Evolutionary conservation across 1,139 yeast genomes (phyloP).

Genomic region (Eremothecium gossypii): DNA sequence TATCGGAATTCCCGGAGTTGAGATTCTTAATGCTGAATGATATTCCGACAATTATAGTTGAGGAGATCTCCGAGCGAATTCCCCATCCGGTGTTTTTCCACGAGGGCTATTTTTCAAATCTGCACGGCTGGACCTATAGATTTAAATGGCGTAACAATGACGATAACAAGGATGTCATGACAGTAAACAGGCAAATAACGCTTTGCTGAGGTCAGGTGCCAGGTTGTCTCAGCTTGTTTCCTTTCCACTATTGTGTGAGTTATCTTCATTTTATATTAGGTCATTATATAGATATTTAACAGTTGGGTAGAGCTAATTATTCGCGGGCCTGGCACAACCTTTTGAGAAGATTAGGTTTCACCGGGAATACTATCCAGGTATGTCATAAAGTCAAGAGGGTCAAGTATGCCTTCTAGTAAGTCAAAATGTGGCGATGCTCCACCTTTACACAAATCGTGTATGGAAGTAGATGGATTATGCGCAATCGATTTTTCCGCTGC

Average conservation of each 20-base stretch:
- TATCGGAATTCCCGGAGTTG: constrained; percentile 28
- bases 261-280: too few species aligned
- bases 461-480: background rate
- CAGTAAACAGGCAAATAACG: constrained; percentile 2
- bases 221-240: too few species aligned
- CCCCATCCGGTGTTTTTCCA: constrained; percentile 31
- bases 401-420: constrained; percentile 20
- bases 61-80: constrained; percentile 22
- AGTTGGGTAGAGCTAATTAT: too few species aligned
- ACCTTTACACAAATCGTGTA: background rate
- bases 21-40: constrained; percentile 34
- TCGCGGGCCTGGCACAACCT: too few species aligned
- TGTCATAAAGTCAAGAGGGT: constrained; percentile 20
- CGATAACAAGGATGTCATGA: constrained; percentile 2
- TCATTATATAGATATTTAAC: too few species aligned
- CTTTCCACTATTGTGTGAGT: too few species aligned
- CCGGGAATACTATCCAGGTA: background rate
- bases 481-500: background rate
- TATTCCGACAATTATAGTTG: constrained; percentile 31
- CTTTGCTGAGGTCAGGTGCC: background rate
- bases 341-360: too few species aligned
- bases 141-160: constrained; percentile 1
- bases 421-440: constrained; percentile 7
- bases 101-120: constrained; percentile 26
- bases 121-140: constrained; percentile 22